These are phyloP conservation scores for Penicillium sp. DNA, from an alignment of 2,329 filamentous ascomycete genomes.

Conservation along the genomic window DNA sequence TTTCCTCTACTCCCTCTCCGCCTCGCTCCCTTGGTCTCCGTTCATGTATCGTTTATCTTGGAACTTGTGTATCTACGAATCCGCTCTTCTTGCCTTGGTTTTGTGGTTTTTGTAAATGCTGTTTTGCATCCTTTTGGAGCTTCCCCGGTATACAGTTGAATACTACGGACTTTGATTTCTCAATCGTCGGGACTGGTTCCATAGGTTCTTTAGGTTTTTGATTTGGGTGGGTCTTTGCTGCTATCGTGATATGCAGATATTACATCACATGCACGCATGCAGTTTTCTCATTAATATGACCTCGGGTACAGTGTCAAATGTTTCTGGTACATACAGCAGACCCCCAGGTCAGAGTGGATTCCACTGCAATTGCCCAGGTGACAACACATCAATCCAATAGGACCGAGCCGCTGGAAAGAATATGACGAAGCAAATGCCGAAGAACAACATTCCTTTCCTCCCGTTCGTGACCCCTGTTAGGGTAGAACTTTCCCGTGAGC, in stretches of 20 bases:
- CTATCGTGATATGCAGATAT: neutral
- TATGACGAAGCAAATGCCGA: neutral
- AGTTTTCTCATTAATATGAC: neutral
- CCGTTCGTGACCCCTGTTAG: neutral
- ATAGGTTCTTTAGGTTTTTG: neutral
- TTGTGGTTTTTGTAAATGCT: slow-evolving; percentile 4
- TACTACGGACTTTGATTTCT: neutral
- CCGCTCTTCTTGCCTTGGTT: slow-evolving; percentile 1
- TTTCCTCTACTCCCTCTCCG: slow-evolving; percentile 3
- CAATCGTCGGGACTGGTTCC: neutral
- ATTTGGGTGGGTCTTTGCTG: neutral
- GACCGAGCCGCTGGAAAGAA: neutral
- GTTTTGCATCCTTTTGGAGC: slow-evolving; percentile 2
- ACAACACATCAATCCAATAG: too few relatives aligned
- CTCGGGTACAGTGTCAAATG: slow-evolving; percentile 20
- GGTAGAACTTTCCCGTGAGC: neutral
- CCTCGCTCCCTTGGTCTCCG: slow-evolving; percentile 5
- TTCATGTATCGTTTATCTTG: slow-evolving; percentile 14
- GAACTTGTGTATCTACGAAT: slow-evolving; percentile 23
- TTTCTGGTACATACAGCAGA: too few relatives aligned
- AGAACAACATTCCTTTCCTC: neutral
- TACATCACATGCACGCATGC: neutral
- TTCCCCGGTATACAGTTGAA: neutral
- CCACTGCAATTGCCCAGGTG: too few relatives aligned
- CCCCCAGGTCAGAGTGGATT: too few relatives aligned